Conservation (phyloP, 2,329 filamentous ascomycete genomes). For the Aureobasidium pullulans region DNA sequence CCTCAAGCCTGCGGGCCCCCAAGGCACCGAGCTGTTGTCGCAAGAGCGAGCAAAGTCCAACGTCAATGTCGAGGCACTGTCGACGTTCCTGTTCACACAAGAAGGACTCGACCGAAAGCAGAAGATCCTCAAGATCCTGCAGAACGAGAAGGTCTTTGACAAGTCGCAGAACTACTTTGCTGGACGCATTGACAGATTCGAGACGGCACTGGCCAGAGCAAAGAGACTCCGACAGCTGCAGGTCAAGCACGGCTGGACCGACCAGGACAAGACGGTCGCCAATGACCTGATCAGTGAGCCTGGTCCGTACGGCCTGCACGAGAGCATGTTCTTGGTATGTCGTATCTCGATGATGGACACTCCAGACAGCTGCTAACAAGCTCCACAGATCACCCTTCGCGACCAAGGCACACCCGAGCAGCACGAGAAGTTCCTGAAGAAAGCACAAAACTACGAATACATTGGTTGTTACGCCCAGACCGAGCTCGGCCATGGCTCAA, state of each 20-base stretch:
- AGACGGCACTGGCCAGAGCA: slow-evolving; percentile 60
- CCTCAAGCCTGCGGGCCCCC: slow-evolving; percentile 57
- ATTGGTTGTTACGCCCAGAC: slow-evolving; percentile 79
- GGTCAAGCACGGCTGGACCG: slow-evolving; percentile 58
- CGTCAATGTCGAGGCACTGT: slow-evolving; percentile 59
- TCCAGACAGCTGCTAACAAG: background rate
- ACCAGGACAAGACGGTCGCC: slow-evolving; percentile 57
- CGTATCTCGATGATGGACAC: background rate
- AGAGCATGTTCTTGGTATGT: slow-evolving; percentile 58
- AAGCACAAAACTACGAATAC: slow-evolving; percentile 60
- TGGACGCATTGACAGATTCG: slow-evolving; percentile 61
- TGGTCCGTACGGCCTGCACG: slow-evolving; percentile 66
- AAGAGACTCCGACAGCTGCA: slow-evolving; percentile 63
- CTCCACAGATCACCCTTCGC: slow-evolving; percentile 52
- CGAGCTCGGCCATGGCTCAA: slow-evolving; percentile 70
- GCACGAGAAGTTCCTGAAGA: slow-evolving; percentile 63
- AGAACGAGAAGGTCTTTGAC: slow-evolving; percentile 64
- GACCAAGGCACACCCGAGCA: slow-evolving; percentile 69
- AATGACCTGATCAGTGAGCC: slow-evolving; percentile 66
- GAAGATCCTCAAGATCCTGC: slow-evolving; percentile 56
- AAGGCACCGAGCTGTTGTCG: slow-evolving; percentile 62
- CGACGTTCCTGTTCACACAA: slow-evolving; percentile 62
- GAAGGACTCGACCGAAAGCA: slow-evolving; percentile 55
- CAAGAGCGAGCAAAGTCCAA: slow-evolving; percentile 61
- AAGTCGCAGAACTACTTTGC: slow-evolving; percentile 72